Evolutionary conservation across 257 asterid species (phyloP).

Genomic region (Ocimum tenuiflorum): DNA sequence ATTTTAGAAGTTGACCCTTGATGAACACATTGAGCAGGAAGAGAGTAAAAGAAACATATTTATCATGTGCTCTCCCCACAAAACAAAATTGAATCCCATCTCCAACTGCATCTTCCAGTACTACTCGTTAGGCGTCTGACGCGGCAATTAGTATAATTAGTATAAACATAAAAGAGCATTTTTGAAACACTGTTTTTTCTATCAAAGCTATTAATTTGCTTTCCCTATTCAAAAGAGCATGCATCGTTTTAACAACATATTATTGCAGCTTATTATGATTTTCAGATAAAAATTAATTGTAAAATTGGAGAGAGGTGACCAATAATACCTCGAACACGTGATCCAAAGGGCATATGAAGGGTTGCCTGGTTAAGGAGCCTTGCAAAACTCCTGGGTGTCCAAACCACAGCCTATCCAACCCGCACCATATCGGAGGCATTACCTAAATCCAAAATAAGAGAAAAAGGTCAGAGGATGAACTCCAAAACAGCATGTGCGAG

Average conservation of each 20-base stretch:
- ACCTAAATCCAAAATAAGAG: constrained; percentile 81
- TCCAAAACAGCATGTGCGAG: constrained; percentile 16
- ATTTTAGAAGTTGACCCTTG: background rate
- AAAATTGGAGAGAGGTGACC: constrained; percentile 12
- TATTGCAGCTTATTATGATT: too few species aligned
- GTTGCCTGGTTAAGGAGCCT: constrained; percentile 85
- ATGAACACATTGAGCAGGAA: background rate
- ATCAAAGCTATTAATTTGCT: too few species aligned
- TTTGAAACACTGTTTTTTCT: too few species aligned
- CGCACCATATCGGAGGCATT: constrained; percentile 99
- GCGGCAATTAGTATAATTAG: too few species aligned
- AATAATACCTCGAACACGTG: constrained; percentile 90
- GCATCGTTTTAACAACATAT: too few species aligned
- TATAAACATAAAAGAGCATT: too few species aligned
- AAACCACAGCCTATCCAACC: constrained; percentile 99
- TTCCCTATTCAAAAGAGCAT: too few species aligned
- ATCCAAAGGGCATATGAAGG: constrained; percentile 92
- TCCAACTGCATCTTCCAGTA: too few species aligned
- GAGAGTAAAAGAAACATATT: background rate
- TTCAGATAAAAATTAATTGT: constrained; percentile 9
- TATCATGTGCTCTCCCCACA: background rate
- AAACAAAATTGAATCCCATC: background rate
- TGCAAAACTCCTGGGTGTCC: constrained; percentile 84
- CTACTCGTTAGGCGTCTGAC: too few species aligned
- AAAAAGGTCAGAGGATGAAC: constrained; percentile 36